Base-by-base conservation (phyloP, 192 early-diverging fungal species). In the Backusella australiensis region DNA sequence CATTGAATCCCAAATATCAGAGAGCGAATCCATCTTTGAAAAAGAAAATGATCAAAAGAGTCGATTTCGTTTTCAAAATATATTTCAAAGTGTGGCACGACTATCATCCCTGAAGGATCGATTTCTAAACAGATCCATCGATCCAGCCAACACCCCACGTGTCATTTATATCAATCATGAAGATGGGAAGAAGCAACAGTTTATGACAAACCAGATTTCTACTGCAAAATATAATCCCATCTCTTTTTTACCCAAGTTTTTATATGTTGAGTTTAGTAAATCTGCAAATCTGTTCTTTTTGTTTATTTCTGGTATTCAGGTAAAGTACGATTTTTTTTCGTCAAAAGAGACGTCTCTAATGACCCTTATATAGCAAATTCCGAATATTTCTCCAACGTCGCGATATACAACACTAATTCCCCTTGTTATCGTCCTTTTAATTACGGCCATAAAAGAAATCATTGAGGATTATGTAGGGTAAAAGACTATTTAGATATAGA, bases 221-320 rank as follows among this genome's bases (percentile, higher is more conserved):
- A 98, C 98, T 14, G 93, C 94, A 68, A 99, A 99, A 87, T 99
- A 99, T 86, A 97, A 95, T 80, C 69, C 90, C 34, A 56, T 91
- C 19, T 94, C 97, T 26, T 99, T 99, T 77, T 76, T 99, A 72
- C 93, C 94, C 73, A 96, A 95, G 87, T 98, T 98, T 78, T 85
- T 99, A 46, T 93, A 91, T 74, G 98, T 97, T 82, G 96, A 99
- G 88, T 99, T 99, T 77, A 94, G 93, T 69, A 96, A 96, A 85
- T 97, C 97, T 82, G 98, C 98, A 49, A 99, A 99, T 86, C 83
- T 98, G 9, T 39, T 39, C 38, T 39, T 39, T 39, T 39, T 39
- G 38, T 39, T 39, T 39, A 39, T 39, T 9, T 95, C 94, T 15
- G 90, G 89, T 67, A 95, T 98, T 67, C 96, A 97, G 86, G 93